Evolutionary conservation across 345 rosid species (phyloP).

Genomic region (Acer negundo): DNA sequence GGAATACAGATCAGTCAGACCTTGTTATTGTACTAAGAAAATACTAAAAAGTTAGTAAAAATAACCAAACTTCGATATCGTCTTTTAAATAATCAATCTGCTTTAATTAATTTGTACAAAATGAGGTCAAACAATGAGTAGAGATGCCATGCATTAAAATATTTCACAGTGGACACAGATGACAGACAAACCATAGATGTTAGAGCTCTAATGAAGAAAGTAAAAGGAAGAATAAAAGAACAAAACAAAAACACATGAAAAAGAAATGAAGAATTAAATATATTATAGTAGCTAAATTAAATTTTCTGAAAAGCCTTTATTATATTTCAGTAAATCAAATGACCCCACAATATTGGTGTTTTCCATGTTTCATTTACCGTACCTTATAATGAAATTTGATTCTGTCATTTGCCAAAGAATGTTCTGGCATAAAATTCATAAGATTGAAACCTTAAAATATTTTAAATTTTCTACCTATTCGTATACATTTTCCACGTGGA

Average conservation of each 20-base stretch:
- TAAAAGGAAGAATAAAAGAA: neutral
- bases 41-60: conserved; percentile 25
- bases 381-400: neutral
- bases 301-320: neutral
- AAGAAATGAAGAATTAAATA: neutral
- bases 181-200: conserved; percentile 8
- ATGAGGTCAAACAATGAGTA: neutral
- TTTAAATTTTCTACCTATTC: neutral
- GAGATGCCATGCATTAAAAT: neutral
- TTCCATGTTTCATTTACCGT: neutral
- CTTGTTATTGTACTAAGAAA: conserved; percentile 23
- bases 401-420: neutral
- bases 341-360: neutral
- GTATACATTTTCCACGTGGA: neutral
- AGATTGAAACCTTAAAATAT: neutral
- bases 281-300: neutral
- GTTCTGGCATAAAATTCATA: neutral
- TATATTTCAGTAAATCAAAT: conserved; percentile 6
- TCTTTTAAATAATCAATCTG: neutral
- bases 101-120: conserved; percentile 12
- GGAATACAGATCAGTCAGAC: conserved; percentile 3
- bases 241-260: neutral
- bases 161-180: neutral
- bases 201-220: conserved; percentile 10
- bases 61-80: conserved; percentile 12